These are phyloP conservation scores for Syzygium aromaticum DNA, from an alignment of 345 rosid genomes.

Conservation along the genomic window DNA sequence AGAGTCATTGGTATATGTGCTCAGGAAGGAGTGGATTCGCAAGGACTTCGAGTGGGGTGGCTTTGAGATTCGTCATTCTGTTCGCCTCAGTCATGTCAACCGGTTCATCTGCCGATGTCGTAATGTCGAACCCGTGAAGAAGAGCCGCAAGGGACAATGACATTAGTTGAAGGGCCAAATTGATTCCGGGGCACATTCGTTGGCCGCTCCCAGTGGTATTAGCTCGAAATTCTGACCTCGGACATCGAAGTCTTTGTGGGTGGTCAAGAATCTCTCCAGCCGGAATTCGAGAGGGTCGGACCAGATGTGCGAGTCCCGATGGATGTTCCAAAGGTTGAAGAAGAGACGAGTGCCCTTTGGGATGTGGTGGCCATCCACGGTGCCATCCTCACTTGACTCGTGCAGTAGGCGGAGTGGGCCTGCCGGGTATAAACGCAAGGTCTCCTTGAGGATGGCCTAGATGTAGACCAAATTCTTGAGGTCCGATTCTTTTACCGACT, in stretches of 20 bases:
- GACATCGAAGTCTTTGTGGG: slow-evolving; percentile 11
- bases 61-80: slow-evolving; percentile 10
- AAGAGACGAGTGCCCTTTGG: slow-evolving; percentile 19
- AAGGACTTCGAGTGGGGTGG: slow-evolving; percentile 12
- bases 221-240: slow-evolving; percentile 22
- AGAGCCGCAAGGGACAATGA: slow-evolving; percentile 10
- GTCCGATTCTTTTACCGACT: slow-evolving; percentile 19
- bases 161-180: slow-evolving; percentile 16
- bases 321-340: slow-evolving; percentile 14
- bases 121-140: background rate
- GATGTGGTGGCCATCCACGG: slow-evolving; percentile 15
- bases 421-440: slow-evolving; percentile 21
- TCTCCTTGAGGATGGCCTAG: slow-evolving; percentile 29
- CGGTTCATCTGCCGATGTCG: background rate
- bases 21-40: slow-evolving; percentile 1
- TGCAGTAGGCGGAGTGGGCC: slow-evolving; percentile 19
- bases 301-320: slow-evolving; percentile 19
- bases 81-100: slow-evolving; percentile 2
- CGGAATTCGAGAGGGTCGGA: slow-evolving; percentile 11
- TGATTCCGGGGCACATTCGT: slow-evolving; percentile 26
- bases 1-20: background rate
- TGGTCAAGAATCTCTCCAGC: slow-evolving; percentile 26
- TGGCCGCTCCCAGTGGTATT: slow-evolving; percentile 22
- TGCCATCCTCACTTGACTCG: slow-evolving; percentile 23
- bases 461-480: slow-evolving; percentile 16